phyloP scores from a whole-genome alignment of 805 yeast genomes.

The Candida cerambycidarum region DNA sequence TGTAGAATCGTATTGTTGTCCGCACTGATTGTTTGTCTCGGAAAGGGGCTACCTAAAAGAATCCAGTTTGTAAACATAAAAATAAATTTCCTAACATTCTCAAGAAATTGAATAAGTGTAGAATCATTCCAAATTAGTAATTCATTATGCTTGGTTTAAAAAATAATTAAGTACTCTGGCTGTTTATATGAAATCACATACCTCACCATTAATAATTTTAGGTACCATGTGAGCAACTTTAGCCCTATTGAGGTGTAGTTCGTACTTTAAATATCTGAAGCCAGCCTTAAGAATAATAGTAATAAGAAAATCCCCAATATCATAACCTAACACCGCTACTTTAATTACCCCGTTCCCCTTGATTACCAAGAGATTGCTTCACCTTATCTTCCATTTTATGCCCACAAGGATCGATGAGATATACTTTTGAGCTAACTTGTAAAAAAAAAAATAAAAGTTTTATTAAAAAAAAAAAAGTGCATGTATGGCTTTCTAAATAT shows the following conservation, averaged over 20 bases:
- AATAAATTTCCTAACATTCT: too few species aligned
- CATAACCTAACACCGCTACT: too few species aligned
- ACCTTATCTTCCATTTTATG: background rate
- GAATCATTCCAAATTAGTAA: background rate
- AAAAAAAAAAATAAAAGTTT: background rate
- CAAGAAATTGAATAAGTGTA: background rate
- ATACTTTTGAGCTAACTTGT: conserved; percentile 4
- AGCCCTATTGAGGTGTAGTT: background rate
- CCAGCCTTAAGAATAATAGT: background rate
- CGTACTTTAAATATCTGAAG: background rate
- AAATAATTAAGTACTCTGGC: background rate
- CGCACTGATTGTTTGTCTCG: background rate
- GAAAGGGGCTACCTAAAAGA: background rate
- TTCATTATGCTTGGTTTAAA: background rate
- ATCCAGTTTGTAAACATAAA: conserved; percentile 3
- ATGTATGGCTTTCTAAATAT: background rate
- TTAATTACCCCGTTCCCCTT: background rate
- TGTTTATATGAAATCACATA: background rate
- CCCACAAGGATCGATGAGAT: background rate
- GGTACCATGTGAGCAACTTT: background rate
- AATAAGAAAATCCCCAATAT: too few species aligned
- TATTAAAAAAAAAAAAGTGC: conserved; percentile 1
- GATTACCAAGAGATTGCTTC: background rate
- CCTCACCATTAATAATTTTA: background rate
- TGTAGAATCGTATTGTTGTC: background rate